Percentiles rank a stretch among this genome's conserved stretches.
Conservation (phyloP, 768 basidiomycete species). For the Podaxis pistillaris region DNA sequence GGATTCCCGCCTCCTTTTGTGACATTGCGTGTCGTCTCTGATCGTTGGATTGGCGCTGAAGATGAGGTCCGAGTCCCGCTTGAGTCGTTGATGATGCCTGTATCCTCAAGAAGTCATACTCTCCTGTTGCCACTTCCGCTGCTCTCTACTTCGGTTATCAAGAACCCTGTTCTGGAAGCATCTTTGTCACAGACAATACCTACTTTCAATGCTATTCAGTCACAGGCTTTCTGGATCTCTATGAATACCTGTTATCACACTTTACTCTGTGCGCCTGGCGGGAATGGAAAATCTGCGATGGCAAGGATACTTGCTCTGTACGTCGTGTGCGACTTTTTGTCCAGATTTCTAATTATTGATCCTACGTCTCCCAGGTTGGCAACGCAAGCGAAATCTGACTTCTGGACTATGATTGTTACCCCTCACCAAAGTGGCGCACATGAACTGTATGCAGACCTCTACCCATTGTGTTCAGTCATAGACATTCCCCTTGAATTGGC, state of each 20-base stretch:
- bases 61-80: conserved; percentile 65
- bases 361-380: conserved; percentile 48
- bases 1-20: conserved; percentile 60
- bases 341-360: conserved; percentile 11
- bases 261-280: conserved; percentile 75
- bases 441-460: conserved; percentile 56
- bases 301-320: conserved; percentile 74
- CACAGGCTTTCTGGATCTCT: conserved; percentile 84
- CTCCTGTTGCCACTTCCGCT: conserved; percentile 73
- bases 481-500: conserved; percentile 39
- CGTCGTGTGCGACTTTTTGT: conserved; percentile 23
- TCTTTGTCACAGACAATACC: conserved; percentile 45
- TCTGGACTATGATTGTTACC: conserved; percentile 62
- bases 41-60: conserved; percentile 93
- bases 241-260: conserved; percentile 65
- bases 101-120: conserved; percentile 51
- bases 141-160: conserved; percentile 55
- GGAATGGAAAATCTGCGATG: conserved; percentile 78
- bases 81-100: conserved; percentile 75
- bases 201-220: conserved; percentile 83
- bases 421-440: conserved; percentile 56
- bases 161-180: conserved; percentile 42
- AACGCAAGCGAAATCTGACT: conserved; percentile 36
- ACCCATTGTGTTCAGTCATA: conserved; percentile 32
- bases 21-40: conserved; percentile 79